Evolutionary conservation across 208 protist species (phyloP), one percentile per base, ranked within the genome.

Genomic region (Acanthamoeba divionensis): DNA sequence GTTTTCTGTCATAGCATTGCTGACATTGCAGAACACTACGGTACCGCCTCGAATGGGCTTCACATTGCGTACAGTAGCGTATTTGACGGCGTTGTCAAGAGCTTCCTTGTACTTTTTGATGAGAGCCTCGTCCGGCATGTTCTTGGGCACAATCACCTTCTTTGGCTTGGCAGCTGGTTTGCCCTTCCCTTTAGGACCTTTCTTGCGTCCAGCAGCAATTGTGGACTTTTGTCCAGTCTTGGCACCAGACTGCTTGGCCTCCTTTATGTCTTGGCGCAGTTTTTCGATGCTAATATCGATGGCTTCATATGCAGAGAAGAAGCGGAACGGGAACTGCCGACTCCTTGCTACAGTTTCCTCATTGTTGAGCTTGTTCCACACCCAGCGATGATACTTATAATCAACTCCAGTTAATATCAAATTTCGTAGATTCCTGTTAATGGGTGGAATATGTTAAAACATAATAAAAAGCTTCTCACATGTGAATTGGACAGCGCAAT

Each of bases 301-400:
- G 2, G 95, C 94, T n/a, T 97, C 92, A 77, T 96, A 98, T 2
- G 97, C 97, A n/a, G 93, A 96, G 60, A 98, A 95, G 93, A 98
- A 98, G 38, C 96, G 93, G 89, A 96, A 96, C 2, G 98, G 98
- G 60, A 98, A 96, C 93, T 98, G 97, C 38, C 93, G 92, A 24
- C 93, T 96, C 9, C 90, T 88, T 0, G 94, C 91, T 29, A 99
- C 94, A 60, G 87, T 44, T 24, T 48, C 10, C 24, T 92, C 91
- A 69, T 94, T 87, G 6, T 60, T 90, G 5, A 95, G 73, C 2
- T 67, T 63, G 3, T 41, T 73, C n/a, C 92, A 55, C n/a, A 91
- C 67, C 89, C 50, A 63, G 8, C 90, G 41, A 90, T 98, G 97
- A 18, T 97, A 95, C 2, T 47, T 52, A 0, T 89, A 48, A 13